Conservation (phyloP, 1,284 basidiomycete genomes). For the Rhodotorula sp. region DNA sequence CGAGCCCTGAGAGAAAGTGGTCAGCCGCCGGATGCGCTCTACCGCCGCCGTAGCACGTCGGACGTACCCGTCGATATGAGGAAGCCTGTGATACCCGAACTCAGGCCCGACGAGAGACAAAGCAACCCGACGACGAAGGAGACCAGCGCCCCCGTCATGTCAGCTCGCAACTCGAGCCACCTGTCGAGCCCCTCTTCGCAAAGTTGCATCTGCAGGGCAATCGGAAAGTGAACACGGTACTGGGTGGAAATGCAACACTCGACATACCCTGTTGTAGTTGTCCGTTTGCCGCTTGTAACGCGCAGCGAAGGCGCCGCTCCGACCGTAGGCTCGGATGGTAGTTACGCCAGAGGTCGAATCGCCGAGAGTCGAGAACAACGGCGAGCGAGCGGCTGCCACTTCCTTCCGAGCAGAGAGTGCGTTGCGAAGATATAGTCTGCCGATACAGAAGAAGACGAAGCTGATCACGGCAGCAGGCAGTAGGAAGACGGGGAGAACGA, state of each 20-base stretch:
- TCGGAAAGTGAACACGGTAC: neutral
- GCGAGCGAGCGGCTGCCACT: slow-evolving; percentile 81
- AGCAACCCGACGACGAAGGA: slow-evolving; percentile 48
- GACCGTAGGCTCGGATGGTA: slow-evolving; percentile 76
- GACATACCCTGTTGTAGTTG: slow-evolving; percentile 31
- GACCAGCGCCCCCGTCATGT: slow-evolving; percentile 34
- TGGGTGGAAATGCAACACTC: too few relatives aligned
- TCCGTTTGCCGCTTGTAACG: slow-evolving; percentile 32
- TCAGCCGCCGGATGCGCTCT: neutral
- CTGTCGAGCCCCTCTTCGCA: slow-evolving; percentile 33
- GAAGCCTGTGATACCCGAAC: slow-evolving; percentile 42
- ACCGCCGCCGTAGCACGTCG: neutral
- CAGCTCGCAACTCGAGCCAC: slow-evolving; percentile 35
- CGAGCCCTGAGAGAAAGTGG: slow-evolving; percentile 4
- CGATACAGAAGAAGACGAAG: slow-evolving; percentile 34
- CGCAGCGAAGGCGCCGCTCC: slow-evolving; percentile 44
- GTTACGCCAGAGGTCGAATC: slow-evolving; percentile 79
- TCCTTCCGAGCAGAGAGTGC: slow-evolving; percentile 35
- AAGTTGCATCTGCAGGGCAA: slow-evolving; percentile 19
- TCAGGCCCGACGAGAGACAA: slow-evolving; percentile 35
- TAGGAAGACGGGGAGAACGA: slow-evolving; percentile 50
- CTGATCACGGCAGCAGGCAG: slow-evolving; percentile 38
- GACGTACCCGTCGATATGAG: slow-evolving; percentile 27
- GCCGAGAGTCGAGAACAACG: slow-evolving; percentile 72
- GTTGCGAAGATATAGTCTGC: slow-evolving; percentile 31